Conservation (phyloP, 108 stramenopile species). For the Nitzschia sp. region DNA sequence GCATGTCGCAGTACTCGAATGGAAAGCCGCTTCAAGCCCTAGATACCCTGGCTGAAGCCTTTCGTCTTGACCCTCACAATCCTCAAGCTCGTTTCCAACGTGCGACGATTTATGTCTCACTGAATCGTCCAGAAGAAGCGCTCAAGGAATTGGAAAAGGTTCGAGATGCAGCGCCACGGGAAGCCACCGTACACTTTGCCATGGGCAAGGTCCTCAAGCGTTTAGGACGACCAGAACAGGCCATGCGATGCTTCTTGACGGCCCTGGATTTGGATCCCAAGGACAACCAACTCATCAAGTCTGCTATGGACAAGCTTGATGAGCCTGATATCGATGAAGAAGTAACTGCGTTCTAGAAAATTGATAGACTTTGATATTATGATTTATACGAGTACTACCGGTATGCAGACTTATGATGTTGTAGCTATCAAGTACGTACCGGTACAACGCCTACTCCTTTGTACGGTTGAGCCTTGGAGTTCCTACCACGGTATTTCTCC, state of each 20-base stretch:
- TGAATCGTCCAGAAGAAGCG: constrained; percentile 89
- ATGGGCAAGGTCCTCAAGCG: constrained; percentile 95
- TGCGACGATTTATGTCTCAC: constrained; percentile 88
- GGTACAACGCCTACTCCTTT: no score
- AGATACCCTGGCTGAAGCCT: constrained; percentile 85
- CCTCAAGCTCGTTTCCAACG: constrained; percentile 96
- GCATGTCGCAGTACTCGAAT: constrained; percentile 93
- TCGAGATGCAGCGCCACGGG: constrained; percentile 88
- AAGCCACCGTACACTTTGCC: constrained; percentile 92
- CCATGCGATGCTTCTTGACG: constrained; percentile 90
- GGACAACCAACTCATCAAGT: constrained; percentile 93
- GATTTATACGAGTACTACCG: no score
- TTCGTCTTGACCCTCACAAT: constrained; percentile 82
- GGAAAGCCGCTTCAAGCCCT: constrained; percentile 87
- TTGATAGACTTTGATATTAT: no score
- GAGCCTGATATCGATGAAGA: constrained; percentile 89
- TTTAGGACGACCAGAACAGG: constrained; percentile 86
- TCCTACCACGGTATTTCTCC: no score
- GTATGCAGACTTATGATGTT: no score
- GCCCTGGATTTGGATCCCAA: constrained; percentile 97
- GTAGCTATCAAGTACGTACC: no score
- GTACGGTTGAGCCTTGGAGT: no score
- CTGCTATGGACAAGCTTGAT: constrained; percentile 87
- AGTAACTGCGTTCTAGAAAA: constrained; percentile 60
- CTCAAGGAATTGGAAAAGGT: constrained; percentile 87